Evolutionary conservation across 2,329 filamentous ascomycete species (phyloP).

Genomic region (Paracamarosporium sp.): DNA sequence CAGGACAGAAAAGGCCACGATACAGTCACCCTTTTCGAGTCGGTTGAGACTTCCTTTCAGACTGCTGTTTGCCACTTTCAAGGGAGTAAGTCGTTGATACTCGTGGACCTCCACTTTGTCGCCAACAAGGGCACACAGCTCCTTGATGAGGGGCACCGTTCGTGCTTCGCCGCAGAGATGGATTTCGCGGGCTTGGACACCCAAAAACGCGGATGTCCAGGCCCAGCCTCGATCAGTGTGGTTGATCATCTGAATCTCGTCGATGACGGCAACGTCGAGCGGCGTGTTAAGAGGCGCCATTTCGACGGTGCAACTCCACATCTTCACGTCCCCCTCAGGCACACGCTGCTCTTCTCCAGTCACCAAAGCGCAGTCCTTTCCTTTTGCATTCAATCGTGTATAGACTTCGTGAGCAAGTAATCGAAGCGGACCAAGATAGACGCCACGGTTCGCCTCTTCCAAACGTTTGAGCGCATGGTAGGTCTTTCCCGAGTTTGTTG

Average conservation of each 20-base stretch:
- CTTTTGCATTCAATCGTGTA: constrained; percentile 79
- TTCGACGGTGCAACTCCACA: constrained; percentile 91
- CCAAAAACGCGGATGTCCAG: constrained; percentile 91
- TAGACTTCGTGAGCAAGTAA: constrained; percentile 95
- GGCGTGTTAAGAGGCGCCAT: constrained; percentile 72
- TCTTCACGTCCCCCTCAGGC: constrained; percentile 60
- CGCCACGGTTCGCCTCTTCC: constrained; percentile 75
- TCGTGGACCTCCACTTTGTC: constrained; percentile 82
- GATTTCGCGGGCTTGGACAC: constrained; percentile 84
- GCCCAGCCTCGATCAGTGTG: constrained; percentile 83
- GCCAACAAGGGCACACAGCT: constrained; percentile 78
- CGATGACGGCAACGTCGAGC: constrained; percentile 91
- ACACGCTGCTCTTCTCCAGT: constrained; percentile 89
- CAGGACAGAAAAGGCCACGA: constrained; percentile 86
- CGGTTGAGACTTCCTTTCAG: constrained; percentile 70
- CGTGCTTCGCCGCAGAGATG: constrained; percentile 93
- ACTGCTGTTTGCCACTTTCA: constrained; percentile 70
- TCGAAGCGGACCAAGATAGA: constrained; percentile 90
- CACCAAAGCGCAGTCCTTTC: constrained; percentile 77
- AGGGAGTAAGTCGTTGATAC: constrained; percentile 82
- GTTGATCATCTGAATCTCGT: constrained; percentile 98
- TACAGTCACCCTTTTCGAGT: constrained; percentile 86
- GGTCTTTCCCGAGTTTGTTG: constrained; percentile 98
- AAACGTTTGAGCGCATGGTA: constrained; percentile 89
- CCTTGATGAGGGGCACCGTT: constrained; percentile 77